Evolutionary conservation across 1,284 basidiomycete species (phyloP).

Genomic region (Ganoderma resinaceum): DNA sequence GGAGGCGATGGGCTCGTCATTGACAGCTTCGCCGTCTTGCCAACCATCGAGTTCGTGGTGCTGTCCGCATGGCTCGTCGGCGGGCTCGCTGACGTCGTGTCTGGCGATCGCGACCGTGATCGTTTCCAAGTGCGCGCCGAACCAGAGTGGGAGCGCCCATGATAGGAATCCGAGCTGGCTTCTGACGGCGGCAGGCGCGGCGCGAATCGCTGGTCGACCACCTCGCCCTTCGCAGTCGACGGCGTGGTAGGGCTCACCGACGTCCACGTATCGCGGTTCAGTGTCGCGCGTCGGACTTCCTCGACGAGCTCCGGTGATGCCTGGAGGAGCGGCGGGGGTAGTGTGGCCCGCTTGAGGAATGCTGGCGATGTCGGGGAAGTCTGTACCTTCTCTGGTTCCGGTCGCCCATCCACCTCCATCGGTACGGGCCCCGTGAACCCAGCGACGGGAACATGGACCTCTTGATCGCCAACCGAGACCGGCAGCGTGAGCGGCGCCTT

Average conservation of each 20-base stretch:
- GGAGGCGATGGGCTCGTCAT: conserved; percentile 28
- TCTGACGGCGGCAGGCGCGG: conserved; percentile 15
- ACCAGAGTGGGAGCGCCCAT: conserved; percentile 10
- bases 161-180: conserved; percentile 28
- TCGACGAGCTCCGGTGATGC: conserved; percentile 35
- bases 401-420: conserved; percentile 38
- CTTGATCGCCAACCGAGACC: conserved; percentile 46
- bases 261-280: conserved; percentile 19
- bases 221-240: neutral
- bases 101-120: conserved; percentile 15
- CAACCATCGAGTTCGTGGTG: conserved; percentile 30
- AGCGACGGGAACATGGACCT: conserved; percentile 40
- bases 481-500: conserved; percentile 34
- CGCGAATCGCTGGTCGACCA: conserved; percentile 2
- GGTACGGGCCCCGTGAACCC: conserved; percentile 32
- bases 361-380: neutral
- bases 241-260: neutral
- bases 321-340: conserved; percentile 25
- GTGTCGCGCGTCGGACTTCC: conserved; percentile 34
- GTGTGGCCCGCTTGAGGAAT: conserved; percentile 15
- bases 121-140: conserved; percentile 7
- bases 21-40: conserved; percentile 28
- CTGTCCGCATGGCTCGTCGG: conserved; percentile 31
- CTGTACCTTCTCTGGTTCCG: neutral
- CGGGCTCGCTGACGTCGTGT: conserved; percentile 23